Base-by-base conservation (phyloP, 2,329 filamentous ascomycete genomes). In the Talaromyces funiculosus region DNA sequence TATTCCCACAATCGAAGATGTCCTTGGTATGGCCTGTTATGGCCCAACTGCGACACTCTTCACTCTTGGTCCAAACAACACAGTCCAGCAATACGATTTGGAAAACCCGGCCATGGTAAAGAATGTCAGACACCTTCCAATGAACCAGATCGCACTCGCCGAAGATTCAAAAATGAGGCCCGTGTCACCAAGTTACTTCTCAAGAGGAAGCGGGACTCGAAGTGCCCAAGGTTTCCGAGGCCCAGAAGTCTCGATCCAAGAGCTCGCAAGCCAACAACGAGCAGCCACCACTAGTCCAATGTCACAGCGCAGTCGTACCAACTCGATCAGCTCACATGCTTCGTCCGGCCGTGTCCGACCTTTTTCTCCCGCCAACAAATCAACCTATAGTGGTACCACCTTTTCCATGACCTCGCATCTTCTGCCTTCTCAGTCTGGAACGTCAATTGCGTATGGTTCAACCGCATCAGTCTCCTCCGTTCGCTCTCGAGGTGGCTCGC, bases 81-180 rank as follows among this genome's bases (percentile, higher is more conserved):
- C 90, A 3, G 88, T 96, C 2, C 93, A 97, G 73, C 94, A 99
- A 73, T 97, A 96, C 71, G 92, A 97, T 71, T 81, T 97, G 45
- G 96, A 95, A 68, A 90, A 90, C 8, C 86, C 88, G 7, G 84
- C 90, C 12, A 85, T 97, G 79, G 90, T 97, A 29, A 87, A 88
- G 63, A 92, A 92, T 71, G 88, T 94, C 12, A 92, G 96, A 68
- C 92, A 97, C 73, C 84, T 88, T 33, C 90, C 91, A 22, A 86
- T 89, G 63, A 81, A 89, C 29, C 82, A 92, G 31, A 89, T 92
- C 0, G 92, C 89, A 1, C 90, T 91, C 12, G 90, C 91, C 1
- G 90, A 92, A 42, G 92, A 89, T 0, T 67, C 67, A 10, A 65
- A 67, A 60, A 61, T 67, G 37, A 64, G 67, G 40, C 67, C 65